Base-by-base conservation (phyloP, 345 rosid species). In the Clarkia xantiana region DNA sequence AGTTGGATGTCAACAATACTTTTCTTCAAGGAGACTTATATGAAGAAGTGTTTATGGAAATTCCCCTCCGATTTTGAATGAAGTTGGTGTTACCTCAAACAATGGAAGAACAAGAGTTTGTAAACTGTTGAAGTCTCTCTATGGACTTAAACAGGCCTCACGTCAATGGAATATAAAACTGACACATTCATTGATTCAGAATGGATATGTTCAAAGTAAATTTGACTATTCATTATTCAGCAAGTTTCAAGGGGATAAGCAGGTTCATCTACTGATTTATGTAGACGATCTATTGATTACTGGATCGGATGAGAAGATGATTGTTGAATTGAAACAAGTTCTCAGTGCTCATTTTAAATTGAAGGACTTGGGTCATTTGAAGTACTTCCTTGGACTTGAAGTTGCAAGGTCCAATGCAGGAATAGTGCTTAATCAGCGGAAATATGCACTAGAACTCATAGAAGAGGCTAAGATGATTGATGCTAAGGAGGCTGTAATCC, bases 21-120 rank as follows among this genome's bases (percentile, higher is more conserved):
- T 50, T 49, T 34, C 34, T 49, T 7, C 14, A 9, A n/a, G 15
- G 52, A 5, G 39, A 22, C 6, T 14, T 49, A 16, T 40, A 4
- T 7, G 52, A 49, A 11, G 52, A 49, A 20, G n/a, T 49, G 11
- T 48, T 10, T 19, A 48, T 48, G 52, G 52, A 48, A 23, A 10
- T 17, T 5, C 52, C 52, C 8, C 14, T n/a, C n/a, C 25, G 52
- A 48, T 48, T 48, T 19, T 20, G 15, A 20, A 7, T 10, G n/a
- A 4, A 34, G 5, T 20, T 9, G 4, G 15, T 11, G 4, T 38
- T 6, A 8, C 36, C 16, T 29, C 18, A 34, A 4, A 25, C 42
- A 34, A n/a, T n/a, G n/a, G 15, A 20, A 15, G 14, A 38, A 22
- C 5, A 3, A 22, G 11, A 22, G 18, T n/a, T n/a, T n/a, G n/a